Evolutionary conservation across 78 protist species (phyloP).

Genomic region (Monocercomonoides exilis): DNA sequence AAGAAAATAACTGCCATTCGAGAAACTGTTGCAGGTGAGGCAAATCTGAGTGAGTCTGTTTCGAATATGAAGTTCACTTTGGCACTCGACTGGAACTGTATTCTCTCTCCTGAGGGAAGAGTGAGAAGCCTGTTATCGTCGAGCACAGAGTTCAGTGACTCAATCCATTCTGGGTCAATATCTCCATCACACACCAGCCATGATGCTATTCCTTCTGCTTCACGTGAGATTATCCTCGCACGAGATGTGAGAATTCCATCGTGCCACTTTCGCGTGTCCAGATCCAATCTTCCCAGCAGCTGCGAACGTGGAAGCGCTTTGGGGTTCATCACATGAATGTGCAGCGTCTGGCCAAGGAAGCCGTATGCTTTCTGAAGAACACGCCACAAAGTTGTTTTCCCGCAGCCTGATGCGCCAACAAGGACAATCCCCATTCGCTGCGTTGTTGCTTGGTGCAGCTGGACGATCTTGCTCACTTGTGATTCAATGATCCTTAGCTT

Average conservation of each 20-base stretch:
- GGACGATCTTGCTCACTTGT: slow-evolving; percentile 54
- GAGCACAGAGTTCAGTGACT: slow-evolving; percentile 73
- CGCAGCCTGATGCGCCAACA: slow-evolving; percentile 64
- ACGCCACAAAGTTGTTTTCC: slow-evolving; percentile 65
- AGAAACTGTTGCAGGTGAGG: slow-evolving; percentile 82
- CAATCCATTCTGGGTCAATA: slow-evolving; percentile 77
- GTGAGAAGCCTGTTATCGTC: slow-evolving; percentile 77
- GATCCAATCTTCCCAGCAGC: slow-evolving; percentile 68
- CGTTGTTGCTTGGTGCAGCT: slow-evolving; percentile 51
- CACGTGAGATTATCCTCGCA: slow-evolving; percentile 28
- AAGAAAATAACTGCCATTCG: slow-evolving; percentile 66
- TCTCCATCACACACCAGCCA: slow-evolving; percentile 80
- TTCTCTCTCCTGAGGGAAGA: slow-evolving; percentile 73
- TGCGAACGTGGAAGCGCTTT: slow-evolving; percentile 68
- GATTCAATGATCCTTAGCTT: background rate
- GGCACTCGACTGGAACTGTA: slow-evolving; percentile 57
- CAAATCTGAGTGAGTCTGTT: slow-evolving; percentile 58
- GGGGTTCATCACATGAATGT: slow-evolving; percentile 62
- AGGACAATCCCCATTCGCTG: slow-evolving; percentile 78
- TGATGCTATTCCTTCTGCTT: slow-evolving; percentile 20
- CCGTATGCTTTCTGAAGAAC: slow-evolving; percentile 38
- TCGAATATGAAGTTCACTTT: slow-evolving; percentile 75
- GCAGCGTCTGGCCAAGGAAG: slow-evolving; percentile 14
- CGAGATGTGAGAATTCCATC: slow-evolving; percentile 69
- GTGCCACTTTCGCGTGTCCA: slow-evolving; percentile 76